Conservation (phyloP, 306 rosid species). For the Vigna nakashimae region DNA sequence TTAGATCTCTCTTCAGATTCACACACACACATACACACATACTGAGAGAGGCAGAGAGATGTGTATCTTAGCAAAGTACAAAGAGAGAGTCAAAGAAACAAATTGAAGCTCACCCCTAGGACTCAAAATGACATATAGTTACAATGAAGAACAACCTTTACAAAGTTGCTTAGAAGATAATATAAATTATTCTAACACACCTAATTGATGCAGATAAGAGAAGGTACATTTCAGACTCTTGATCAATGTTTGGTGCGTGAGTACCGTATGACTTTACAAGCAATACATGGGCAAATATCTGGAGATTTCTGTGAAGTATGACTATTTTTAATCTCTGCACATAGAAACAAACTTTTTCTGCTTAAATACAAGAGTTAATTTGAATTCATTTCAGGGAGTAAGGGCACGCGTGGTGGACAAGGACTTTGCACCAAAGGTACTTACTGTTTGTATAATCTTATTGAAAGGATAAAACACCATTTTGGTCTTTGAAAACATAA, state of each 20-base stretch:
- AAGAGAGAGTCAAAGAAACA: no score
- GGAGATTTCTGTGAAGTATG: constrained; percentile 87
- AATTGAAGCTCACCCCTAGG: no score
- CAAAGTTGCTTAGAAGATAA: no score
- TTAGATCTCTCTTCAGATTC: no score
- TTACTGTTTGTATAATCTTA: background rate
- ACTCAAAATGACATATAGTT: no score
- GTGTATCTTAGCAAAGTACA: background rate
- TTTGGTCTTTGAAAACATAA: no score
- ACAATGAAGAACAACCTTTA: no score
- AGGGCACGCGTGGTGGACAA: constrained; percentile 88
- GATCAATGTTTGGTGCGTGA: constrained; percentile 89
- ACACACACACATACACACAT: no score
- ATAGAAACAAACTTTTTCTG: constrained; percentile 2
- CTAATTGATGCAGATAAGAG: constrained; percentile 66
- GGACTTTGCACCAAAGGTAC: constrained; percentile 88
- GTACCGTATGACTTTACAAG: constrained; percentile 83
- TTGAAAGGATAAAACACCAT: no score
- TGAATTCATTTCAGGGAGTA: constrained; percentile 68
- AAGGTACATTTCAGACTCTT: constrained; percentile 85
- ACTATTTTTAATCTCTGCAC: background rate
- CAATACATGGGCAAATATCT: constrained; percentile 61
- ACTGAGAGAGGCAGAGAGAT: no score
- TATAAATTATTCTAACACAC: no score
- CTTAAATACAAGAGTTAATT: constrained; percentile 29